phyloP scores from a whole-genome alignment of 2,329 filamentous ascomycete species.

The Calonectria henricotiae region DNA sequence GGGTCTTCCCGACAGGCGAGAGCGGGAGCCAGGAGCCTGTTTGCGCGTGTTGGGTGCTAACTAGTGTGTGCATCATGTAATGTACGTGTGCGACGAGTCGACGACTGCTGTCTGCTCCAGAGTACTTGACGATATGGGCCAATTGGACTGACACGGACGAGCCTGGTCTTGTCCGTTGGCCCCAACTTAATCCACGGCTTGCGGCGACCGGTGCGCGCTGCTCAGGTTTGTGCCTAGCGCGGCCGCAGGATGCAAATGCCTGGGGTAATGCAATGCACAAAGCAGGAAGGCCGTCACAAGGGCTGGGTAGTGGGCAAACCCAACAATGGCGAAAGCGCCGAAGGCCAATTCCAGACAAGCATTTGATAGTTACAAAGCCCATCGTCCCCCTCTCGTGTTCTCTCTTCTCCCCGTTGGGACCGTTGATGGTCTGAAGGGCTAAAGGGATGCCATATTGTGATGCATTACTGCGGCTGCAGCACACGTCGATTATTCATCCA shows the following conservation, averaged over 20 bases:
- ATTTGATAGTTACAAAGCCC: slow-evolving; percentile 4
- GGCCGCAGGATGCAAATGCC: slow-evolving; percentile 21
- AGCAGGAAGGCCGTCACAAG: not conserved
- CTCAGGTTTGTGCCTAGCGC: slow-evolving; percentile 11
- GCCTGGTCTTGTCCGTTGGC: too few relatives aligned
- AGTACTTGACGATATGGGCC: not conserved
- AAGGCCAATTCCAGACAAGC: not conserved
- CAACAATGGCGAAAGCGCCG: not conserved
- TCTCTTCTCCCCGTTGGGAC: slow-evolving; percentile 11
- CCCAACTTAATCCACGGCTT: not conserved
- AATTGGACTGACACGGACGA: not conserved
- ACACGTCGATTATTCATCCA: not conserved
- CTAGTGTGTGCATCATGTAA: slow-evolving; percentile 15
- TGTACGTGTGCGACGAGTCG: not conserved
- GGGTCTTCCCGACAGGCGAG: not conserved
- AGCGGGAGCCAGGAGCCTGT: slow-evolving; percentile 8
- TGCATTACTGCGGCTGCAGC: not conserved
- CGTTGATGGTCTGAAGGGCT: slow-evolving; percentile 2
- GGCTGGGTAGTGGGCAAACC: not conserved
- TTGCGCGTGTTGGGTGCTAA: slow-evolving; percentile 19
- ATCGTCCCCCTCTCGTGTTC: not conserved
- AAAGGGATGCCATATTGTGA: slow-evolving; percentile 7
- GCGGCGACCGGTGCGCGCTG: slow-evolving; percentile 13
- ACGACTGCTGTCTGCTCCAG: not conserved
- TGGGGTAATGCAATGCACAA: slow-evolving; percentile 18